Base-by-base conservation (phyloP, 148 eudicot species). In the Fagopyrum homotropicum region DNA sequence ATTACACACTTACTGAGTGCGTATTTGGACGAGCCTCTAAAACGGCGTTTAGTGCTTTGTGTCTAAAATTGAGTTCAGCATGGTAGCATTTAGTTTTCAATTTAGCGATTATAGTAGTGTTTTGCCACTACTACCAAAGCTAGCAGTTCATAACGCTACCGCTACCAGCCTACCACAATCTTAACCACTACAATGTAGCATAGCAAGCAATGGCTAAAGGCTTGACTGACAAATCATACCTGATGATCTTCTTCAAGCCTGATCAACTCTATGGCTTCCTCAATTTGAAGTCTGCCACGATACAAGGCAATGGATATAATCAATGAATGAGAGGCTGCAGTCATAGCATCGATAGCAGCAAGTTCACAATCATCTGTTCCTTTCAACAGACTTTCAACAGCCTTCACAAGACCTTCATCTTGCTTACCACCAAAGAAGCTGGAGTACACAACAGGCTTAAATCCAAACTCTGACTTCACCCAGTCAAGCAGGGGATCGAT, bases 201-300 rank as follows among this genome's bases (percentile, higher is more conserved):
- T 19, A 10, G 64, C 50, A 50, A 73, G 12, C 35, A 69, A 60
- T 26, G 55, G 49, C 12, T 19, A 19, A 7, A 12, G 43, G 29
- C 4, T 49, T 75, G 15, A 77, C 26, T 10, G 19, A 55, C 4
- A 69, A 69, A 69, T 14, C 48, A 50, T 72, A 91, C 97, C 93
- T 94, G 98, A 19, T 85, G 59, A 85, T 94, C 98, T 85, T 94
- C 98, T 85, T 94, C 98, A 30, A 94, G 93, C 78, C 98, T 88
- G 77, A 90, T 88, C 83, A 94, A 83, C 79, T 94, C 96, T 81
- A 94, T 79, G 51, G 96, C 96, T 74, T 94, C 93, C 77, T 89
- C 93, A 76, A 94, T 84, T 78, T 80, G 84, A 82, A 94, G 80
- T 81, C 80, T 87, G 43, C 92, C 97, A 68, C 81, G 83, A 47